Evolutionary conservation across 257 asterid species (phyloP), one percentile per base, ranked within the genome.

Genomic region (Ocimum tenuiflorum): DNA sequence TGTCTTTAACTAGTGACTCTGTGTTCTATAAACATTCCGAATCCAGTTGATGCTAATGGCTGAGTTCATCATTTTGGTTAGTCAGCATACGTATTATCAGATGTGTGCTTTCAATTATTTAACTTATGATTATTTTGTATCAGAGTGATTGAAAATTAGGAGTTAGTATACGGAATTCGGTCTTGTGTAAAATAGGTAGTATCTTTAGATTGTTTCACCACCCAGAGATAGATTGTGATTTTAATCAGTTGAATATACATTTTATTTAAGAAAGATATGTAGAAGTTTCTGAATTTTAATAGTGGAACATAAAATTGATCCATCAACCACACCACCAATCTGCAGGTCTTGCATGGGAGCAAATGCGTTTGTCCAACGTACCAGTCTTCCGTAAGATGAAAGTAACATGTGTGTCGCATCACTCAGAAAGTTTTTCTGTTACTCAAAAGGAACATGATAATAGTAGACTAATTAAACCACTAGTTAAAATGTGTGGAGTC

Each of bases 401-500:
- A 79, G 71, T 57, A 54, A 69, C 50, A 50, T 58, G 87, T 58
- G 43, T 50, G 27, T 47, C 71, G 12, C 70, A 77, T 67, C 82
- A 72, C 60, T 46, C 79, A 11, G 42, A 69, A 29, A 62, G 76
- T 68, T 73, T 46, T 54, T 56, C 84, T 20, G 13, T 73, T 42
- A 61, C 67, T 73, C 69, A 50, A 42, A 53, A 60, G 43, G 82
- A 67, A 23, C 60, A 38, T 18, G 73, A 71, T 41, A 41, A 39
- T 6, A 59, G 20, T 19, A 69, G 75, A 76, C 7, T 7, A 38
- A 75, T 36, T 61, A 73, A 70, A 70, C 89, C 95, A 55, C 48
- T 86, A 43, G 95, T 94, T 73, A 94, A 94, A 77, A 86, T 94
- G 97, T 94, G 96, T 53, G 96, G 99, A 56, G 80, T 91, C 72